These are phyloP conservation scores for Zychaea mexicana DNA, from an alignment of 371 early-diverging fungal genomes.

Conservation along the genomic window DNA sequence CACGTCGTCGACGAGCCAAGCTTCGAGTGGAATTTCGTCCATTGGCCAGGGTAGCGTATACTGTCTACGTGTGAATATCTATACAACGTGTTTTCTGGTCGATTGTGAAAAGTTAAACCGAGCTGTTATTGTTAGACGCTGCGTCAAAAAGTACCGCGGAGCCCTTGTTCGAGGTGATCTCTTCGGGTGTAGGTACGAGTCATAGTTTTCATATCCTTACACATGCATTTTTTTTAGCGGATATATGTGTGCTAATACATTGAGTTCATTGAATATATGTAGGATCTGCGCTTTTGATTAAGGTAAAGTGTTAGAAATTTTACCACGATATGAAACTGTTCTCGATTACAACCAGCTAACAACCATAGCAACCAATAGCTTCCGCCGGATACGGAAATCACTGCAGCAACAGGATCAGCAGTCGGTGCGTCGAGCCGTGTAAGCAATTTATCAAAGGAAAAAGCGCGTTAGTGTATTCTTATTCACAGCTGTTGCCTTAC, in stretches of 20 bases:
- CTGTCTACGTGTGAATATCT: too few relatives aligned
- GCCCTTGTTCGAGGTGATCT: slow-evolving; percentile 62
- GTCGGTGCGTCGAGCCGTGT: slow-evolving; percentile 64
- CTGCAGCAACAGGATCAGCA: slow-evolving; percentile 63
- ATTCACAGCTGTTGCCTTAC: not conserved
- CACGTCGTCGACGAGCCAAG: slow-evolving; percentile 15
- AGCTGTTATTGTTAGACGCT: slow-evolving; percentile 23
- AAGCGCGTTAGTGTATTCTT: not conserved
- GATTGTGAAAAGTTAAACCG: slow-evolving; percentile 10
- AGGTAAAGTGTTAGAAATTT: slow-evolving; percentile 23
- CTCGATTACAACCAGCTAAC: not conserved
- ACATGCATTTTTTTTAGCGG: not conserved
- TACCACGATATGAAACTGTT: not conserved
- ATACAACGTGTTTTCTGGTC: not conserved
- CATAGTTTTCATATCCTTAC: not conserved
- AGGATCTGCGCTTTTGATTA: slow-evolving; percentile 50
- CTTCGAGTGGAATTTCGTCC: slow-evolving; percentile 19
- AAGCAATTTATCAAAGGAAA: not conserved
- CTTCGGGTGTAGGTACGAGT: slow-evolving; percentile 54
- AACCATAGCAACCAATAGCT: slow-evolving; percentile 29
- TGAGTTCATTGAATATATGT: not conserved
- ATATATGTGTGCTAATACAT: too few relatives aligned
- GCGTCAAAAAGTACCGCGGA: slow-evolving; percentile 52
- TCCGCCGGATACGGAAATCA: slow-evolving; percentile 65
- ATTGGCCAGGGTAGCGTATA: slow-evolving; percentile 15